A percentile compares a stretch with the other conserved stretches of the same genome.
phyloP scores from a whole-genome alignment of 495 filamentous ascomycete genomes.

The Recurvomyces mirabilis region DNA sequence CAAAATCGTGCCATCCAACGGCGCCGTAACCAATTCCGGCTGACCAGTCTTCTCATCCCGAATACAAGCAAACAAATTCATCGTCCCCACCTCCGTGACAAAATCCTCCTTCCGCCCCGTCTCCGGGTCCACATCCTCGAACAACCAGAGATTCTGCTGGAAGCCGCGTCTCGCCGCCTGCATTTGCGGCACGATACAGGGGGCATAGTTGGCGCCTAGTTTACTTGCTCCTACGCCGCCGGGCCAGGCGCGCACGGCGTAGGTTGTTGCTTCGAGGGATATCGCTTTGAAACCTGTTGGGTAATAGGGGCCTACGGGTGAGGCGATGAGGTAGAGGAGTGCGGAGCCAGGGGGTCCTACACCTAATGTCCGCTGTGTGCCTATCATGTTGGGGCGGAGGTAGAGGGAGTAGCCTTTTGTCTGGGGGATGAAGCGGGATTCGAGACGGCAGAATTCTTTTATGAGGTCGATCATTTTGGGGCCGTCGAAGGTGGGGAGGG shows the following conservation, averaged over 20 bases:
- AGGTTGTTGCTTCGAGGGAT: conserved; percentile 82
- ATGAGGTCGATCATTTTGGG: conserved; percentile 67
- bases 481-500: conserved; percentile 70
- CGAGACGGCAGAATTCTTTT: conserved; percentile 62
- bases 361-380: conserved; percentile 85
- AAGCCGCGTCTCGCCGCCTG: conserved; percentile 80
- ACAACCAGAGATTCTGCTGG: conserved; percentile 98
- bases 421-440: conserved; percentile 78
- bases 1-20: conserved; percentile 92
- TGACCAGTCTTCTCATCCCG: conserved; percentile 70
- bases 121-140: conserved; percentile 80
- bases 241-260: conserved; percentile 94
- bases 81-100: conserved; percentile 92
- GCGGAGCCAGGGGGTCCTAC: conserved; percentile 85
- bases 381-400: conserved; percentile 91
- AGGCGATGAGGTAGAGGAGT: conserved; percentile 86
- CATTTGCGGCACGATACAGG: conserved; percentile 86
- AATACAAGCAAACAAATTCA: conserved; percentile 88
- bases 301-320: conserved; percentile 95
- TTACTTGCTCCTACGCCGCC: conserved; percentile 96
- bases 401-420: conserved; percentile 81
- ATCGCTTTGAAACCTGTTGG: conserved; percentile 96
- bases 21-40: conserved; percentile 83
- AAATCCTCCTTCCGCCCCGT: conserved; percentile 79
- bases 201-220: conserved; percentile 95